Evolutionary conservation across 164 flowering plant species (phyloP), one percentile per base, ranked within the genome.

Genomic region (Chimonanthus praecox): DNA sequence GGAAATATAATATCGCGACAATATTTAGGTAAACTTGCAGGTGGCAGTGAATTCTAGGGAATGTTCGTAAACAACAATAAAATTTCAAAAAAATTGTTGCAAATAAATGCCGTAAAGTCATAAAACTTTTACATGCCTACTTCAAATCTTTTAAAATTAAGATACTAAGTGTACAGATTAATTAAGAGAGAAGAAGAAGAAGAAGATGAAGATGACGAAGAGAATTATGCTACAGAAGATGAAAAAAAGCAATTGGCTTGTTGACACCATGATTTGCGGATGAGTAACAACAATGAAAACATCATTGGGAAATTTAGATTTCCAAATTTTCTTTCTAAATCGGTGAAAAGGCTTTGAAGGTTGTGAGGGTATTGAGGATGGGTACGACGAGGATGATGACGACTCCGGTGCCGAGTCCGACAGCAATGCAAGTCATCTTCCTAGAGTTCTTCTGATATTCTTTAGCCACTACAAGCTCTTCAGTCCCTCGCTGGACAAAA

Each of bases 371-470:
- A 5, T 11, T 15, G 3, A 76, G 71, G 21, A 80, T 44, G 18
- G 79, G 82, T 47, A 74, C 2, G n/a, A 76, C 11, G 7, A 80
- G 73, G 50, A 80, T 15, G 16, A 76, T 2, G 50, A 80, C 15
- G 43, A 77, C 7, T 3, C 47, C 69, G 7, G 58, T 47, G n/a
- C 73, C 75, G 2, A 80, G 73, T 15, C 11, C 11, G 20, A 80
- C 46, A 68, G 79, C 83, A 13, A 73, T 61, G 77, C 82, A 77
- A 9, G 80, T 77, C 77, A 78, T 77, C 72, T 77, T 82, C 73
- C 82, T 74, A 21, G 82, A 74, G 75, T 61, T 75, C 69, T 72
- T 74, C 58, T 82, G 82, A 33, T 74, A 61, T 10, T 77, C 84
- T 64, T 65, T 82, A 7, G 80, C 80, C 45, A 47, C 62, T 6